Evolutionary conservation across 495 filamentous ascomycete species (phyloP), one percentile per base, ranked within the genome.

Genomic region (Beverwykella pulmonaria): DNA sequence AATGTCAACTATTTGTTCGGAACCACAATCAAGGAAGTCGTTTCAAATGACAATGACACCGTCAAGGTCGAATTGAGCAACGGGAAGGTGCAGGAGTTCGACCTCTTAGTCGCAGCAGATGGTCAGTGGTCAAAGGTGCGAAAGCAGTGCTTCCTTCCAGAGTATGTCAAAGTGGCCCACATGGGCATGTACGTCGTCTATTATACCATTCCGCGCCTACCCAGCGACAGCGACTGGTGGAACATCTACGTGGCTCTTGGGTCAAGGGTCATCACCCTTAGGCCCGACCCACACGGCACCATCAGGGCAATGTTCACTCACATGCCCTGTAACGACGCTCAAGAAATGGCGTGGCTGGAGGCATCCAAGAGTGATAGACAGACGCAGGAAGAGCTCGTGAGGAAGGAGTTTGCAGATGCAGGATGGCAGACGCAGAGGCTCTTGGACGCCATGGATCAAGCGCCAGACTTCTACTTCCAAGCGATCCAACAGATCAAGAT

Each of bases 401-500:
- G 63, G 0, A 73, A 79, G 15, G 56, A 75, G 1, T 84, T 83
- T 61, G 63, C 68, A 10, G 79, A 70, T 29, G 79, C 79, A 0
- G 81, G 79, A 7, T 85, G 82, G 81, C 63, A 80, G 64, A 69
- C 75, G 7, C 67, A 77, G 4, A 17, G 75, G 29, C 69, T 84
- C 29, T 25, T 84, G 17, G 74, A 79, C 7, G 77, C 59, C 0
- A 63, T 82, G 62, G 39, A 52, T 5, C 12, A 74, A 1, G 59
- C 81, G 10, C 69, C 80, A 2, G 81, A 87, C 70, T 83, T 85
- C 48, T 86, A 86, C 71, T 74, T 72, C 41, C 68, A 82, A 32
- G 39, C 55, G 0, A 59, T 85, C 17, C 75, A 76, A 0, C 75
- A 78, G 15, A 76, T 86, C 23, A 64, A 61, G 15, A 54, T 63